A percentile compares a stretch with the other conserved stretches of the same genome.
phyloP scores from a whole-genome alignment of 177 flowering plant species.

The Telopea speciosissima region DNA sequence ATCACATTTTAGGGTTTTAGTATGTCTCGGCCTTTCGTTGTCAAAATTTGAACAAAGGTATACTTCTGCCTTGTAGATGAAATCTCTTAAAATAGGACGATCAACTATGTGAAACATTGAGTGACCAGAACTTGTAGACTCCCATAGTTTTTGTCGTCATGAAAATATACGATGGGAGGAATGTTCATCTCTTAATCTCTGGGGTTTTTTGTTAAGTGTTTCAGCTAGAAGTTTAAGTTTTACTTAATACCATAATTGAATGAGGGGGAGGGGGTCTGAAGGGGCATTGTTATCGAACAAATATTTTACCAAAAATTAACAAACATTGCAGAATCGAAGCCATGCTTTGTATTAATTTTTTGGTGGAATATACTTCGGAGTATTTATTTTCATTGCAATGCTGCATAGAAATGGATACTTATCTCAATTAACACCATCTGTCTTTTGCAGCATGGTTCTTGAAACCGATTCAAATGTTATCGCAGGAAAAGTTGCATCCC shows the following conservation, averaged over 20 bases:
- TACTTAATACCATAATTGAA: neutral
- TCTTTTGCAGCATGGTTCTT: slow-evolving; percentile 37
- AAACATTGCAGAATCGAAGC: neutral
- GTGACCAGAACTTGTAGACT: neutral
- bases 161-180: too few relatives aligned
- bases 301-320: too few relatives aligned
- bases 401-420: neutral
- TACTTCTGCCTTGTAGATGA: neutral
- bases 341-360: neutral
- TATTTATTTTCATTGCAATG: neutral
- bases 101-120: neutral
- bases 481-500: slow-evolving; percentile 42
- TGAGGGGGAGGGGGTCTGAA: neutral
- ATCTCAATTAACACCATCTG: neutral
- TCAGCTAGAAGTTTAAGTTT: too few relatives aligned
- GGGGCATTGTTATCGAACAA: neutral
- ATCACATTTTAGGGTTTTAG: neutral
- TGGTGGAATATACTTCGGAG: too few relatives aligned
- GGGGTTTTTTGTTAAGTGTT: too few relatives aligned
- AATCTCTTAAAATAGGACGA: neutral
- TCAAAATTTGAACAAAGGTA: neutral
- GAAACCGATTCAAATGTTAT: slow-evolving; percentile 46
- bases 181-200: too few relatives aligned
- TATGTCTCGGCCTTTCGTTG: neutral
- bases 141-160: too few relatives aligned